phyloP scores from a whole-genome alignment of 208 protist genomes.

The Acanthamoeba royreba region DNA sequence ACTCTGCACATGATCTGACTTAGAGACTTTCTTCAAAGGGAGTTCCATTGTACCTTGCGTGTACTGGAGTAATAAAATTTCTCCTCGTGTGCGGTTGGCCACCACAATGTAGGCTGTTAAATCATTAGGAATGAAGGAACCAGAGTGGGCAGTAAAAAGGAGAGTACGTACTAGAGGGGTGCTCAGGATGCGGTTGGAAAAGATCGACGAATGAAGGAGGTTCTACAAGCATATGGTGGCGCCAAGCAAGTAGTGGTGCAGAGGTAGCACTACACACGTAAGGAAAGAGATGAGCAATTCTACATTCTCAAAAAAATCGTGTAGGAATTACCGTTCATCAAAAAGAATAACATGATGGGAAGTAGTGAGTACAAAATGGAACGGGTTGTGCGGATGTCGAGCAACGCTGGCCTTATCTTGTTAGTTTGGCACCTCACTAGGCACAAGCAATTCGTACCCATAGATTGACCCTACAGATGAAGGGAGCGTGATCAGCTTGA shows the following conservation, averaged over 20 bases:
- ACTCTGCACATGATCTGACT: too few species aligned
- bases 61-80: not conserved
- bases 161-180: not conserved
- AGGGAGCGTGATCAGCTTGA: not conserved
- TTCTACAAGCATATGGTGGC: not conserved
- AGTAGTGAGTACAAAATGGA: not conserved
- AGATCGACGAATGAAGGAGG: not conserved
- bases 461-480: not conserved
- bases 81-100: not conserved
- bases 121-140: not conserved
- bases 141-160: not conserved
- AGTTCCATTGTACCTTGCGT: not conserved
- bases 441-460: not conserved
- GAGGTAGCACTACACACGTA: not conserved
- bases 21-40: not conserved
- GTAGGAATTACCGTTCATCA: not conserved
- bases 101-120: not conserved
- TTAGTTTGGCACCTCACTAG: not conserved
- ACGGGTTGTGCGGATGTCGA: not conserved
- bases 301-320: too few species aligned
- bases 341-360: not conserved
- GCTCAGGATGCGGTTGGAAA: not conserved
- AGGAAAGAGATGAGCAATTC: too few species aligned
- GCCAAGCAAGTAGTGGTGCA: not conserved
- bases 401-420: not conserved